Conservation (phyloP, 495 filamentous ascomycete species). For the Neurospora terricola region DNA sequence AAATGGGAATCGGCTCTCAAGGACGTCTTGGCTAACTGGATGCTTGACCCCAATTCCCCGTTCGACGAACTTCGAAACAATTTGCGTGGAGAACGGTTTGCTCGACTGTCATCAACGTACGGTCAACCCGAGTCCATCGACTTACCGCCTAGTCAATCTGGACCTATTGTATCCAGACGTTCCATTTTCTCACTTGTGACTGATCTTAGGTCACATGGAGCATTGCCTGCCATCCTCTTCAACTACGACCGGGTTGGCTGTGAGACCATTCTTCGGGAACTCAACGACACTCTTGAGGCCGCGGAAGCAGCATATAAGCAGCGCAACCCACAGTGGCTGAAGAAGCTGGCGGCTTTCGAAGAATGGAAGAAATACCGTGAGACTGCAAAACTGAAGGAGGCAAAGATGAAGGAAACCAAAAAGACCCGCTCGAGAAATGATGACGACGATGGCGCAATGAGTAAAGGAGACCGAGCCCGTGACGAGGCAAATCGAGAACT, state of each 20-base stretch:
- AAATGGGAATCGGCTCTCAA: conserved; percentile 58
- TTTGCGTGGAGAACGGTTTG: conserved; percentile 16
- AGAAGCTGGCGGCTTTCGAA: conserved; percentile 40
- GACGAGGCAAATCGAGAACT: conserved; percentile 30
- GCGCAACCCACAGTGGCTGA: conserved; percentile 47
- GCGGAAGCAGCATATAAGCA: conserved; percentile 49
- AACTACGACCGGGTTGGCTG: conserved; percentile 60
- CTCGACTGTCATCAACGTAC: not conserved
- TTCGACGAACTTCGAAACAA: conserved; percentile 45
- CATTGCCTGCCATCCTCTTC: conserved; percentile 66
- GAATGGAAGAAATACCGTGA: conserved; percentile 37
- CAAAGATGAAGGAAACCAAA: conserved; percentile 24
- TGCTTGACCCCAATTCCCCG: conserved; percentile 47
- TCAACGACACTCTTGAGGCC: conserved; percentile 40
- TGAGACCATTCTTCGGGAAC: conserved; percentile 39
- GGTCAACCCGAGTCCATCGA: not conserved
- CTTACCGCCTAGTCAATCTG: not conserved
- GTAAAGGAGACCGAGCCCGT: conserved; percentile 28
- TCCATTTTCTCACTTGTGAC: conserved; percentile 47
- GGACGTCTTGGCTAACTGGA: conserved; percentile 46
- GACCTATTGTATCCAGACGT: conserved; percentile 17
- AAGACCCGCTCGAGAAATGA: conserved; percentile 21
- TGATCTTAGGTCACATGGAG: conserved; percentile 50
- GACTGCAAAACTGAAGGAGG: conserved; percentile 21
- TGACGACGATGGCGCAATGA: conserved; percentile 2